Base-by-base conservation (phyloP, 2,329 filamentous ascomycete genomes). In the Fusarium virguliforme region DNA sequence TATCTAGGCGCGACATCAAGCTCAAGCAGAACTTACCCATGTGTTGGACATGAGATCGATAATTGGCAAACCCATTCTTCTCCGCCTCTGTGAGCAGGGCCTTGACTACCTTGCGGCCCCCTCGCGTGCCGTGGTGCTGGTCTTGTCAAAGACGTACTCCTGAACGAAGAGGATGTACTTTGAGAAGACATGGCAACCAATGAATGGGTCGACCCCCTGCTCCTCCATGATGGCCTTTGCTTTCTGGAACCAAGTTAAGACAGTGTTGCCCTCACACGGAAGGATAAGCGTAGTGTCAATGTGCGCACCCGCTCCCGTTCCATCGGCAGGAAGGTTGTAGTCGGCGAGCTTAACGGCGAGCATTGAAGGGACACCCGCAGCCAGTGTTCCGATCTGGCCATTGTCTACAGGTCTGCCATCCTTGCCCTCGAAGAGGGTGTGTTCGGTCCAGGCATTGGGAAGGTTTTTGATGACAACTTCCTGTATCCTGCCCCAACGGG, bases 161-260 rank as follows among this genome's bases (percentile, higher is more conserved):
- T 62, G 54, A 37, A 62, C 54, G 48, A 66, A 63, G 10, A 66
- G 24, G 15, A 66, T 62, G n/a, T 63, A 59, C 26, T 59, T 59
- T 26, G 59, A 59, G 26, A 59, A 59, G 37, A 63, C 54, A 32
- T 62, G 60, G 2, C 54, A 62, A 6, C 60, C 64, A 32, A 59
- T 59, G 6, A 63, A 62, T 18, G 54, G 54, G 22, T 66, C 64
- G 28, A 66, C 54, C 2, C 46, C 61, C 24, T 58, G 43, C 18
- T 51, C 54, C 28, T 58, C 61, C 43, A 53, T 43, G n/a, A 64
- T 64, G 32, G 54, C 43, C 35, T 53, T 53, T 30, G 54, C 54
- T 10, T 53, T 50, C 30, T 3, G n/a, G 41, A 48, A 48, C 56
- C 56, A 59, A 5, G 15, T 28, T 30, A 37, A 26, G 18, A 59